Evolutionary conservation across 192 early-diverging fungal genomes (phyloP).

Genomic region (Chytriomyces hyalinus): DNA sequence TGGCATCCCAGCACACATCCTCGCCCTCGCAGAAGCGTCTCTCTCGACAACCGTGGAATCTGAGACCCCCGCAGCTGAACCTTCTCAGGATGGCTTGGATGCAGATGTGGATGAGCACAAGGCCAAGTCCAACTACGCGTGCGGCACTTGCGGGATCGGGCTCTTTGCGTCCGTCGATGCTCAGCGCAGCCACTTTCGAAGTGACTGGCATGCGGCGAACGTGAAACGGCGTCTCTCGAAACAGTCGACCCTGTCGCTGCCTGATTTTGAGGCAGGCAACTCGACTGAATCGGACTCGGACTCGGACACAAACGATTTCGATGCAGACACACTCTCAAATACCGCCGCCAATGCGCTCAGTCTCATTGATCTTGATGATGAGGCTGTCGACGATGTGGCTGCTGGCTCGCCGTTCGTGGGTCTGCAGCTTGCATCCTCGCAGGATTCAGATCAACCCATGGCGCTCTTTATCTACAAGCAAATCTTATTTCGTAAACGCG

Average conservation of each 20-base stretch:
- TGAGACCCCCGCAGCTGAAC: not conserved
- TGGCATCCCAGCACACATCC: conserved; percentile 41
- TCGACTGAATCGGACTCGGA: conserved; percentile 45
- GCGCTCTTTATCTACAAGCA: conserved; percentile 48
- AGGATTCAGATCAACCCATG: conserved; percentile 6
- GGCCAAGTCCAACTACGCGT: not conserved
- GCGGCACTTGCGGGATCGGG: conserved; percentile 66
- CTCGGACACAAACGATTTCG: conserved; percentile 15
- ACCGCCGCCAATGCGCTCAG: not conserved
- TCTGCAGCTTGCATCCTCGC: not conserved
- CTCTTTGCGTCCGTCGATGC: conserved; percentile 84
- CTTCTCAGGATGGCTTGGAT: not conserved
- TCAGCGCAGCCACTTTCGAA: conserved; percentile 90
- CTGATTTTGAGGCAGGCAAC: conserved; percentile 49
- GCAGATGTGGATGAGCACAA: not conserved
- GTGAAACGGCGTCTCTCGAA: conserved; percentile 78
- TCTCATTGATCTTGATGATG: conserved; percentile 2
- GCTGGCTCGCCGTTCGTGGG: not conserved
- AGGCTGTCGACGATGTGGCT: not conserved
- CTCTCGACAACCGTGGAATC: not conserved
- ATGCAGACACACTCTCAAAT: conserved; percentile 3
- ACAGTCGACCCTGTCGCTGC: conserved; percentile 39
- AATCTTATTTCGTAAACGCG: conserved; percentile 26
- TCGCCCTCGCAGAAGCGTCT: not conserved
- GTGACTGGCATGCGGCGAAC: conserved; percentile 99